phyloP scores from a whole-genome alignment of 305 asterid species.

The Solanum chacoense region DNA sequence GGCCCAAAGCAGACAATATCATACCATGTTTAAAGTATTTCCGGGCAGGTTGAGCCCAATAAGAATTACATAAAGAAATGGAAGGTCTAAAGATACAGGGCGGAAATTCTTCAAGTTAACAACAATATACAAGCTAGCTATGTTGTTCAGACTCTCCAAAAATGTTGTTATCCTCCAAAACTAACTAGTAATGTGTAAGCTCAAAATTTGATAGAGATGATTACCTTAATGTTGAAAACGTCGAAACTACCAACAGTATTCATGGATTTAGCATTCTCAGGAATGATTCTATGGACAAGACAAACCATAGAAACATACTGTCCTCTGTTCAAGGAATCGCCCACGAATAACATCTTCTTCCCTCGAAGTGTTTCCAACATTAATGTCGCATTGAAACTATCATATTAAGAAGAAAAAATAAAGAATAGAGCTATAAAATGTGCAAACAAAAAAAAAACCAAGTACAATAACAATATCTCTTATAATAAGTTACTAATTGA shows the following conservation, averaged over 20 bases:
- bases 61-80: neutral
- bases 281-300: constrained; percentile 52
- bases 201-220: neutral
- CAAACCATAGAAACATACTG: constrained; percentile 77
- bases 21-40: neutral
- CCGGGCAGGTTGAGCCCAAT: neutral
- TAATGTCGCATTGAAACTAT: constrained; percentile 62
- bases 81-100: neutral
- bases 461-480: neutral
- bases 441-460: too few species aligned
- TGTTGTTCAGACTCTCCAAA: neutral
- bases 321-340: constrained; percentile 81
- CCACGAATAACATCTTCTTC: constrained; percentile 77
- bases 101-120: neutral
- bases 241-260: constrained; percentile 35
- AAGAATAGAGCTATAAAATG: neutral
- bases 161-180: neutral
- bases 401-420: neutral
- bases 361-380: constrained; percentile 69
- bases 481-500: too few species aligned
- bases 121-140: neutral
- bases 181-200: neutral
- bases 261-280: constrained; percentile 55
- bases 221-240: constrained; percentile 63
- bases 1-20: neutral